phyloP scores from a whole-genome alignment of 2,329 filamentous ascomycete species.

The Trichoderma atroviride region DNA sequence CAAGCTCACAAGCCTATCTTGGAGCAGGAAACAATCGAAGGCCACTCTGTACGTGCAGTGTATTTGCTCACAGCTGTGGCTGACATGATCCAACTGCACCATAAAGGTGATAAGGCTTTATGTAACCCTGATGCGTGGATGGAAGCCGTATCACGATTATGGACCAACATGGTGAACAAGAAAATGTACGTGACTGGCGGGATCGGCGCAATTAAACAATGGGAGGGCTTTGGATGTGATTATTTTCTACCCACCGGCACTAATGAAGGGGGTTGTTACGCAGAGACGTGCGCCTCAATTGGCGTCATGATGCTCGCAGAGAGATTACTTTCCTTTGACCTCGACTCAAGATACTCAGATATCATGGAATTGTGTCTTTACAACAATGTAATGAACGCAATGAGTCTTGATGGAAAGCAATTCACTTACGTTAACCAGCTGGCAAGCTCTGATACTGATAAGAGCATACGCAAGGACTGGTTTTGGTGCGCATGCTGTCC shows the following conservation, averaged over 20 bases:
- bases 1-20: constrained; percentile 6
- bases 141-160: background rate
- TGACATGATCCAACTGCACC: background rate
- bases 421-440: background rate
- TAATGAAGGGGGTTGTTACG: background rate
- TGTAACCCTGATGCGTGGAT: background rate
- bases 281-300: background rate
- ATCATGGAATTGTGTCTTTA: constrained; percentile 1
- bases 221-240: constrained; percentile 3
- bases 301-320: constrained; percentile 5
- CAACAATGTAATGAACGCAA: background rate
- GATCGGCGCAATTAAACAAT: constrained; percentile 5
- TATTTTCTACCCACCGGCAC: background rate
- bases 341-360: background rate
- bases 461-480: background rate
- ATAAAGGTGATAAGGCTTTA: background rate
- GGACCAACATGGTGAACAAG: background rate
- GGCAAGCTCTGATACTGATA: background rate
- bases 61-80: constrained; percentile 8
- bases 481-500: constrained; percentile 5
- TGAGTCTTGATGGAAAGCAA: background rate
- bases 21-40: constrained; percentile 1
- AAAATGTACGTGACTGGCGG: constrained; percentile 6
- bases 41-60: background rate
- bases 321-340: background rate